Evolutionary conservation across 2,329 filamentous ascomycete genomes (phyloP), one percentile per base, ranked within the genome.

Genomic region (Beauveria caledonica): DNA sequence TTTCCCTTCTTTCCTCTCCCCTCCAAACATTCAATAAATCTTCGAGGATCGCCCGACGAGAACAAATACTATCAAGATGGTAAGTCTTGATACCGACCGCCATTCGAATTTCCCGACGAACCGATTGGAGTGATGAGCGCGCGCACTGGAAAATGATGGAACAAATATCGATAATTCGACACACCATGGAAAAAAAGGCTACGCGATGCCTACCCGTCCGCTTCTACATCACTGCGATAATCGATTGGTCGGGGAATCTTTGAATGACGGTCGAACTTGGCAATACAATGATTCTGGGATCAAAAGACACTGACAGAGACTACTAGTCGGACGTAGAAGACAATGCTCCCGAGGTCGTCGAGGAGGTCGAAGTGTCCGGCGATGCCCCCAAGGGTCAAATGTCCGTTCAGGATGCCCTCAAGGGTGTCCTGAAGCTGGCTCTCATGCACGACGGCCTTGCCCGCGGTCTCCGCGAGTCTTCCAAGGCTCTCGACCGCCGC

Each of bases 381-480:
- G 92, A 96, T 82, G 88, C 88, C 76, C 86, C 86, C 77, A 90
- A 92, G 79, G 89, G 89, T 74, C 91, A 92, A 84, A 97, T 99
- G 92, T 92, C 90, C 76, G 92, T 97, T 73, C 87, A 97, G 71
- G 94, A 99, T 74, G 94, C 94, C 71, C 89, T 99, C 74, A 99
- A 99, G 87, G 94, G 94, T 78, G 94, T 97, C 68, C 86, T 99
- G 76, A 96, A 96, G 85, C 90, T 97, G 77, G 89, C 94, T 67
- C 90, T 99, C 73, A 97, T 97, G 88, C 93, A 99, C 88, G 94
- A 99, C 78, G 94, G 94, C 78, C 92, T 99, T 72, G 94, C 94
- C 76, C 92, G 94, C 73, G 94, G 94, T 81, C 91, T 99, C 73
- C 92, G 94, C 72, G 94, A 99, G 83, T 94, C 94, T 68, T 92